phyloP scores from a whole-genome alignment of 2,329 filamentous ascomycete species.

The Neofusicoccum laricinum region DNA sequence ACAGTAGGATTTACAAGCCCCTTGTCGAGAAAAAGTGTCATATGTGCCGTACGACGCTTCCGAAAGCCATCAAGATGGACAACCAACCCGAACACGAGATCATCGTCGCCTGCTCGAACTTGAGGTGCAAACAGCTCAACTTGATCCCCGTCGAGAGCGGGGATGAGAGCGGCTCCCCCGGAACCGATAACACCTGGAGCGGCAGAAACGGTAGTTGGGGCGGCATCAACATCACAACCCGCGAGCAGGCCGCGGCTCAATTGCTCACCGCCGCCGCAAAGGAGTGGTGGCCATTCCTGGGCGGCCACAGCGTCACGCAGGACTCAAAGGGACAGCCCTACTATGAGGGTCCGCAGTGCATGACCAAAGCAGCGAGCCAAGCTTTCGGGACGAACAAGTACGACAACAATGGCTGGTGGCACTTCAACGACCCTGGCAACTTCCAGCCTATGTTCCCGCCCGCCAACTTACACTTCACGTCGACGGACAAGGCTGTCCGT shows the following conservation, averaged over 20 bases:
- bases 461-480: neutral
- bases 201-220: neutral
- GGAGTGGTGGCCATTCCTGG: neutral
- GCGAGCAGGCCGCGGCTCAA: neutral
- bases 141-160: neutral
- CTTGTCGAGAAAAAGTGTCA: neutral
- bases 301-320: neutral
- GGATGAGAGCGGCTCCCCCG: neutral
- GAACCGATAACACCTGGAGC: too few species aligned
- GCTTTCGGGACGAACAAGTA: neutral
- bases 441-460: neutral
- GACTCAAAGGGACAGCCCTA: neutral
- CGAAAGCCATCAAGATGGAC: neutral
- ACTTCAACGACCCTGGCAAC: neutral
- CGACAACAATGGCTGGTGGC: neutral
- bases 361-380: neutral
- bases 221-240: neutral
- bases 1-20: neutral
- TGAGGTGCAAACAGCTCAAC: neutral
- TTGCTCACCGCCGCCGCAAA: neutral
- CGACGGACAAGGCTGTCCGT: neutral
- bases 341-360: neutral
- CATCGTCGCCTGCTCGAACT: neutral
- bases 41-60: neutral
- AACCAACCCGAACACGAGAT: neutral